Percentiles rank a stretch among this genome's conserved stretches.
These are phyloP conservation scores for Alternaria tenuissima DNA, from an alignment of 2,329 filamentous ascomycete genomes.

Conservation along the genomic window DNA sequence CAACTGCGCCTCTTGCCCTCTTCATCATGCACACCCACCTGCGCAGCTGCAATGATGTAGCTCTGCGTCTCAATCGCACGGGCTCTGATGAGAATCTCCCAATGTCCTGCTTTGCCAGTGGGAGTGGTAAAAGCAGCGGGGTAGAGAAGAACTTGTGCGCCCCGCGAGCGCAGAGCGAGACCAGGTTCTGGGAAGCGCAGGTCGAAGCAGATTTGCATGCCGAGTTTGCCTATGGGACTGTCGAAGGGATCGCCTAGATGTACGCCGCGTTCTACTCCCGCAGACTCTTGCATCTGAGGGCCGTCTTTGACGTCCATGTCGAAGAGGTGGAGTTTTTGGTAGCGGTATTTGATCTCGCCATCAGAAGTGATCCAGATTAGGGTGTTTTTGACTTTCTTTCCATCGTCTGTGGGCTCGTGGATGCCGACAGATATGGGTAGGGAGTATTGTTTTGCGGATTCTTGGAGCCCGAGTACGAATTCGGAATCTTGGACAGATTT, in stretches of 20 bases:
- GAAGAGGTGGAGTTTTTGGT: conserved; percentile 93
- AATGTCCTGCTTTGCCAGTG: conserved; percentile 80
- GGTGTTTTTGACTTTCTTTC: conserved; percentile 68
- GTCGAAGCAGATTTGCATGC: conserved; percentile 89
- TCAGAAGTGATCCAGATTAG: conserved; percentile 71
- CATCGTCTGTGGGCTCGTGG: conserved; percentile 62
- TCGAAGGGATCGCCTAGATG: conserved; percentile 73
- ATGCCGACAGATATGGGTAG: conserved; percentile 87
- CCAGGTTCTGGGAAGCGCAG: conserved; percentile 82
- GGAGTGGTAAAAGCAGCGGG: conserved; percentile 90
- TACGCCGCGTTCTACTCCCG: conserved; percentile 66
- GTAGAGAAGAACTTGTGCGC: conserved; percentile 81
- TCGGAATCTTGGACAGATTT: conserved; percentile 69
- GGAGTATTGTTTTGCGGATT: conserved; percentile 68
- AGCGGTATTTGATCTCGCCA: conserved; percentile 68
- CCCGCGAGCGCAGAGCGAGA: conserved; percentile 69
- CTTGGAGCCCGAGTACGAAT: conserved; percentile 79
- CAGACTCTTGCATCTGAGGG: conserved; percentile 68
- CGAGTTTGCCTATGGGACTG: conserved; percentile 77
- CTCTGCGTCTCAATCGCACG: conserved; percentile 89
- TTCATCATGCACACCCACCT: conserved; percentile 75
- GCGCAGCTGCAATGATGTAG: conserved; percentile 87
- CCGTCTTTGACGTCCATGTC: conserved; percentile 70
- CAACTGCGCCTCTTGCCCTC: conserved; percentile 75
- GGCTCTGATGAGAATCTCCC: conserved; percentile 79